A percentile compares a stretch with the other conserved stretches of the same genome.
phyloP scores from a whole-genome alignment of 768 basidiomycete genomes.

The Phaeotremella fagi region DNA sequence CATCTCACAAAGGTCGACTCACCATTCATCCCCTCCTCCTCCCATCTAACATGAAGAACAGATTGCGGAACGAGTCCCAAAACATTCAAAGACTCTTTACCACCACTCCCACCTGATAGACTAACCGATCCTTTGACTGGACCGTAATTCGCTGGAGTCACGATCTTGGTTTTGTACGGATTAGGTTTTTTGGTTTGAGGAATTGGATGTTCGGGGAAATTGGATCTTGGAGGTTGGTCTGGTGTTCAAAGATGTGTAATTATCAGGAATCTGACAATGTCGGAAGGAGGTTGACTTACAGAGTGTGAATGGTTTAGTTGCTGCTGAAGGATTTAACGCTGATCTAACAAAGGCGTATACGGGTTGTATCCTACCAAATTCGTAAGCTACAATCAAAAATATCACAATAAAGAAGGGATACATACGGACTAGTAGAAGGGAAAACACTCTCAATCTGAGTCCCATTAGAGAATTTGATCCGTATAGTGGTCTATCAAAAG shows the following conservation, averaged over 20 bases:
- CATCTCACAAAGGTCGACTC: background rate
- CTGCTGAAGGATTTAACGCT: constrained; percentile 22
- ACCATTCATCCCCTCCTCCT: constrained; percentile 46
- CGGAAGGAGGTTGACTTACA: constrained; percentile 24
- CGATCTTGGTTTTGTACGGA: constrained; percentile 21
- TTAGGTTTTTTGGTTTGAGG: constrained; percentile 13
- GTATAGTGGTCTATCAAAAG: constrained; percentile 36
- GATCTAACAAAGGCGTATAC: constrained; percentile 45
- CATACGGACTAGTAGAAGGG: constrained; percentile 40
- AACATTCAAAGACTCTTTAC: constrained; percentile 34
- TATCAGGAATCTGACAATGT: background rate
- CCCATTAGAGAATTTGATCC: constrained; percentile 46
- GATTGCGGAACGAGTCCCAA: constrained; percentile 46
- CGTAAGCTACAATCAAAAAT: background rate
- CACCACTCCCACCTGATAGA: constrained; percentile 34
- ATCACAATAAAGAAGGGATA: background rate
- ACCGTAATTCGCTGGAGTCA: constrained; percentile 38
- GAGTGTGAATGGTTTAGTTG: constrained; percentile 37
- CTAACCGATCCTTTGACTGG: constrained; percentile 25
- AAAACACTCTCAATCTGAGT: constrained; percentile 44
- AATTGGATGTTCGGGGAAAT: constrained; percentile 41
- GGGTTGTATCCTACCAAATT: constrained; percentile 37
- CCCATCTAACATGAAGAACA: constrained; percentile 41
- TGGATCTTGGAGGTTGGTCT: constrained; percentile 44
- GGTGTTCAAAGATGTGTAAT: background rate